phyloP scores from a whole-genome alignment of 768 basidiomycete species.

The Termitomyces sp. region DNA sequence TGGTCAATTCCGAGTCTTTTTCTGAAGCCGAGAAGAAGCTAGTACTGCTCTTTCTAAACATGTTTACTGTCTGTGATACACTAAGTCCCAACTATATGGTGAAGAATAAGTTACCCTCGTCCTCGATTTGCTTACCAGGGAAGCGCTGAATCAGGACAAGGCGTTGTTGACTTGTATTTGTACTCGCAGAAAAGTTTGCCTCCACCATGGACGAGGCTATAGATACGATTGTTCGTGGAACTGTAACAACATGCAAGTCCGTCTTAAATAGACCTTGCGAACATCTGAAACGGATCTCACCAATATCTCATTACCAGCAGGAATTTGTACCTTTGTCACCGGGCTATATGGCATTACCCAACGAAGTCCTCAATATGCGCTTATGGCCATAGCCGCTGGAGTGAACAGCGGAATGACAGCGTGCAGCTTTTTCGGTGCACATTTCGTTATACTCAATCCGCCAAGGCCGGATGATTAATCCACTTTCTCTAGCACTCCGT shows the following conservation, averaged over 20 bases:
- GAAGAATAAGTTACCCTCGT: too few relatives aligned
- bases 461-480: neutral
- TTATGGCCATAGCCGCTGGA: conserved; percentile 54
- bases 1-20: too few relatives aligned
- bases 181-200: conserved; percentile 1
- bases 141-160: neutral
- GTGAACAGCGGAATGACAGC: conserved; percentile 70
- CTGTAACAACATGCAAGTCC: conserved; percentile 76
- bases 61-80: too few relatives aligned
- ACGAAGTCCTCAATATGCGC: conserved; percentile 38
- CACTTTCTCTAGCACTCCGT: conserved; percentile 46
- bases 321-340: conserved; percentile 45
- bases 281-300: conserved; percentile 21
- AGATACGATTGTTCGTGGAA: conserved; percentile 49
- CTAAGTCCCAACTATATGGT: too few relatives aligned
- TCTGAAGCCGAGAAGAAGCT: too few relatives aligned
- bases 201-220: conserved; percentile 23
- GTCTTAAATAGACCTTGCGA: conserved; percentile 31
- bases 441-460: neutral
- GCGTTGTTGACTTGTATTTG: conserved; percentile 9
- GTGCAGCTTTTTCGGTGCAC: conserved; percentile 74
- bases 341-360: conserved; percentile 40
- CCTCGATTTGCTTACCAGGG: too few relatives aligned
- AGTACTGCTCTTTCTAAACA: too few relatives aligned
- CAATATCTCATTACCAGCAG: conserved; percentile 34